Evolutionary conservation across 176 grass and related monocot genomes (phyloP), one percentile per base, ranked within the genome.

Genomic region (Triticum dicoccoides): DNA sequence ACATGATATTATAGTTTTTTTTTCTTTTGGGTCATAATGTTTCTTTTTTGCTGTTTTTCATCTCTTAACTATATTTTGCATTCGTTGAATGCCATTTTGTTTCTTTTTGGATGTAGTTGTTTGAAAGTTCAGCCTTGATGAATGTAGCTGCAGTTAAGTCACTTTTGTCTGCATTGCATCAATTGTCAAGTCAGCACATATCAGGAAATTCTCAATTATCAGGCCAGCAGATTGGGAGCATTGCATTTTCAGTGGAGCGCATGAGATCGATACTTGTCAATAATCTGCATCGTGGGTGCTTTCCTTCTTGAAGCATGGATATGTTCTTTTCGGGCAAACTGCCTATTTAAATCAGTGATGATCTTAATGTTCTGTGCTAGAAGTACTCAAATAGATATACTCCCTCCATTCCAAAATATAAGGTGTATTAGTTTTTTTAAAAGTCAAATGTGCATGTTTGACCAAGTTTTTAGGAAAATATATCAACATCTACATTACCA

Each of bases 121-220:
- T 98, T 86, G 96, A 98, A 92, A 98, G 96, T 91, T 98, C 96
- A 79, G 92, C 88, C 76, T 83, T 98, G 82, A 98, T 98, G 96
- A 93, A 88, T 73, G 79, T 98, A 68, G 87, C 92, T 84, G 90
- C 96, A 27, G 96, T 98, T 71, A 98, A 96, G 86, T 98, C 96
- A 77, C 93, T 98, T 81, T 69, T 98, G 68, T 94, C 96, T 88
- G 93, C 96, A 73, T 83, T 98, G 80, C 70, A 88, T 87, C 96
- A 98, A 82, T 87, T 98, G 76, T 98, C 96, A 89, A 94, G 96
- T 87, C 93, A 98, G 56, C 95, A 89, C 86, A 89, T 94, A 79
- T 91, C 71, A 24, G 90, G 88, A 89, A 87, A 79, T 89, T 87
- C 84, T 69, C 90, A 89, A 82, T 66, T 90, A 65, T 83, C 85